A percentile compares a stretch with the other conserved stretches of the same genome.
These are phyloP conservation scores for Opeltia flavorubescens DNA, from an alignment of 495 filamentous ascomycete species.

Conservation along the genomic window DNA sequence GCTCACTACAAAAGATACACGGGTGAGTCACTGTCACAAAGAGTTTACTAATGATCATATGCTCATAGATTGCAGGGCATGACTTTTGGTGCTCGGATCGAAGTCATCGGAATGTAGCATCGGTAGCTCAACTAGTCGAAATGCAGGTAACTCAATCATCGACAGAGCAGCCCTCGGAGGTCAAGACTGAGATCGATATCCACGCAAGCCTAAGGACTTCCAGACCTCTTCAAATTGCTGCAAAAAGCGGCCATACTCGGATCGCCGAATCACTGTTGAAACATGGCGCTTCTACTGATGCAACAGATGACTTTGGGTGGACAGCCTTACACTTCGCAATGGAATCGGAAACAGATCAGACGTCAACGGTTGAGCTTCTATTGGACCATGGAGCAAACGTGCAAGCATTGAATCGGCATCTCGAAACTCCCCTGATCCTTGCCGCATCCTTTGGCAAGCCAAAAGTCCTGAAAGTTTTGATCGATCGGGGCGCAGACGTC, in stretches of 20 bases:
- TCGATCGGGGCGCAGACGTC: background rate
- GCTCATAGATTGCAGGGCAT: too few species aligned
- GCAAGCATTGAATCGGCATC: background rate
- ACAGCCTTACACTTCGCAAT: constrained; percentile 9
- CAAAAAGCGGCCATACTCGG: constrained; percentile 3
- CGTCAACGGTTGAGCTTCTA: background rate
- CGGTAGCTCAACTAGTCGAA: too few species aligned
- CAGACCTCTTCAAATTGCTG: constrained; percentile 13
- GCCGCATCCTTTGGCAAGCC: background rate
- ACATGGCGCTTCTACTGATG: constrained; percentile 9
- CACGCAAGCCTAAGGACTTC: background rate
- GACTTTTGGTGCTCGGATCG: too few species aligned
- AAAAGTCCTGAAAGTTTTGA: background rate
- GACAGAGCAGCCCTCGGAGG: too few species aligned
- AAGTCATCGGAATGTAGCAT: too few species aligned
- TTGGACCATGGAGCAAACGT: background rate
- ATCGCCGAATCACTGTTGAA: constrained; percentile 11
- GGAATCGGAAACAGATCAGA: background rate
- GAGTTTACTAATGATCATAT: too few species aligned
- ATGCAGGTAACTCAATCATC: too few species aligned
- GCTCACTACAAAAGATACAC: background rate
- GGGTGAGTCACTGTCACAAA: too few species aligned
- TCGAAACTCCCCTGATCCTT: background rate
- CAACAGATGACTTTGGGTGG: constrained; percentile 4
- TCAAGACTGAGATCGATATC: background rate